These are phyloP conservation scores for Populus hybrid DNA, from an alignment of 441 rosid species.

Conservation along the genomic window DNA sequence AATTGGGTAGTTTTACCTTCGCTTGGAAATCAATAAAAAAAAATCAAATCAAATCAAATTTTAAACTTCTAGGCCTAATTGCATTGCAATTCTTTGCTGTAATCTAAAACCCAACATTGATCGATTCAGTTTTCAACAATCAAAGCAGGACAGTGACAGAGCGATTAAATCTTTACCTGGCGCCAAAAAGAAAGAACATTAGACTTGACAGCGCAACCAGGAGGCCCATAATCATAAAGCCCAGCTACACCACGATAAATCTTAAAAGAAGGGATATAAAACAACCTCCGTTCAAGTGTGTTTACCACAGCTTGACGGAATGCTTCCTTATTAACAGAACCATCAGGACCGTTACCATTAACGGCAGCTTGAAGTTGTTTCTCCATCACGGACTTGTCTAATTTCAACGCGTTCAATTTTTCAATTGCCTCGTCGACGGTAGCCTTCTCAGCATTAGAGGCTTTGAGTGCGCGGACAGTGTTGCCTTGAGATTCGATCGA, in stretches of 20 bases:
- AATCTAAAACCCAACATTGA: not conserved
- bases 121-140: not conserved
- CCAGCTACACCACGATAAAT: conserved; percentile 78
- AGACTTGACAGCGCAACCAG: conserved; percentile 66
- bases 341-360: not conserved
- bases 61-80: not conserved
- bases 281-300: conserved; percentile 65
- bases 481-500: conserved; percentile 68
- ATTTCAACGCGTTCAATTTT: conserved; percentile 53
- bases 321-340: conserved; percentile 49
- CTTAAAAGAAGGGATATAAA: conserved; percentile 64
- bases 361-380: too few relatives aligned
- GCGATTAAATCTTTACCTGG: conserved; percentile 44
- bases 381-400: conserved; percentile 35
- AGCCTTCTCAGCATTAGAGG: conserved; percentile 43
- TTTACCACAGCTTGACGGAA: conserved; percentile 65
- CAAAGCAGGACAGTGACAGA: not conserved
- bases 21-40: not conserved
- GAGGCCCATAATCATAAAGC: conserved; percentile 67
- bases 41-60: not conserved
- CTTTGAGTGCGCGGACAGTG: conserved; percentile 73
- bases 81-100: not conserved
- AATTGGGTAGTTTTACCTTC: not conserved
- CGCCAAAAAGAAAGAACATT: conserved; percentile 75
- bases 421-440: conserved; percentile 77